phyloP scores from a whole-genome alignment of 495 filamentous ascomycete species.

The Daldinia vernicosa region DNA sequence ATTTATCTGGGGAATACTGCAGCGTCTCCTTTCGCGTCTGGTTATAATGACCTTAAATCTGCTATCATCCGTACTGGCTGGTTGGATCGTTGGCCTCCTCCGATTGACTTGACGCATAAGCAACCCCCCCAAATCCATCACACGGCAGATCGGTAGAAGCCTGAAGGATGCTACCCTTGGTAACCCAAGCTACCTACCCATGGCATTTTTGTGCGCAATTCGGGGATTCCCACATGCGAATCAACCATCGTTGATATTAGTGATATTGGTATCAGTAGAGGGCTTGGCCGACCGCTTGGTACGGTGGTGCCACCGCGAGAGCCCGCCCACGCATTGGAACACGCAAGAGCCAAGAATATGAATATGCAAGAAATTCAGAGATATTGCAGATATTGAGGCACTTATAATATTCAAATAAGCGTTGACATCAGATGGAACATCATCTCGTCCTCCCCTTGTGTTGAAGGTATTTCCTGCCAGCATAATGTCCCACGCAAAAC shows the following conservation, averaged over 20 bases:
- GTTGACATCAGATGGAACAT: conserved; percentile 14
- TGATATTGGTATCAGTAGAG: conserved; percentile 1
- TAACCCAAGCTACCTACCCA: conserved; percentile 1
- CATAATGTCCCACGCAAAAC: conserved; percentile 7
- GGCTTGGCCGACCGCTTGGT: conserved; percentile 15
- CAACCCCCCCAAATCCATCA: conserved; percentile 23
- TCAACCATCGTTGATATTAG: conserved; percentile 8
- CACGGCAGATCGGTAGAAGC: conserved; percentile 42
- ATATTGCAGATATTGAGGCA: conserved; percentile 1
- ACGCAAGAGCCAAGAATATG: conserved; percentile 19
- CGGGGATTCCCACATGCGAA: conserved; percentile 31
- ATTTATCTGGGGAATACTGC: conserved; percentile 29
- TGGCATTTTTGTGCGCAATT: conserved; percentile 28
- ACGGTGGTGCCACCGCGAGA: conserved; percentile 20
- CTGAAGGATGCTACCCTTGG: conserved; percentile 28
- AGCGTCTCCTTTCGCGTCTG: conserved; percentile 19
- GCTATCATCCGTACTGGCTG: conserved; percentile 13
- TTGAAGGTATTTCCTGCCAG: conserved; percentile 10
- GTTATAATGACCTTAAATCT: conserved; percentile 28
- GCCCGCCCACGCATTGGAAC: conserved; percentile 14
- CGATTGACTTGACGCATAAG: conserved; percentile 38
- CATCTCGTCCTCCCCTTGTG: conserved; percentile 4
- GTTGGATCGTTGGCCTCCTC: conserved; percentile 27
- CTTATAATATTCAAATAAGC: conserved; percentile 18
- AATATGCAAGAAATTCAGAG: conserved; percentile 18